These are phyloP conservation scores for Sicyos baderoa DNA, from an alignment of 306 rosid species.

Conservation along the genomic window DNA sequence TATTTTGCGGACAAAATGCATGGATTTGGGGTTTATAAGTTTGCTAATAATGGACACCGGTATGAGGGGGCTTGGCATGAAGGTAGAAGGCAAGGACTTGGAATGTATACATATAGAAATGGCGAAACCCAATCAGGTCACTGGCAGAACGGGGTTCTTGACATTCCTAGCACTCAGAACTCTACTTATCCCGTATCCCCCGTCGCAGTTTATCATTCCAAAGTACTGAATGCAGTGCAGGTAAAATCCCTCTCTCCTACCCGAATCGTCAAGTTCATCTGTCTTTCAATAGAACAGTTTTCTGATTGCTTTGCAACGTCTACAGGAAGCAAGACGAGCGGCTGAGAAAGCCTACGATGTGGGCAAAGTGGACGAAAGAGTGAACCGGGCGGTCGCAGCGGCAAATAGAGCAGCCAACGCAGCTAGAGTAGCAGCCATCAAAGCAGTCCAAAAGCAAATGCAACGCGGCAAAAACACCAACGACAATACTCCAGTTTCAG, in stretches of 20 bases:
- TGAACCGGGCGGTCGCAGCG: constrained; percentile 73
- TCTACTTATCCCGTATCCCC: constrained; percentile 65
- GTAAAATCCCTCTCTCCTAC: constrained; percentile 22
- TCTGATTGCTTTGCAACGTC: neutral
- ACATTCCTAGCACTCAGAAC: constrained; percentile 78
- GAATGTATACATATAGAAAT: constrained; percentile 93
- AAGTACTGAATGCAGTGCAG: constrained; percentile 92
- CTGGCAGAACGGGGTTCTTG: constrained; percentile 93
- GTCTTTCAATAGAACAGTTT: neutral
- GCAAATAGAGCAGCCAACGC: constrained; percentile 96
- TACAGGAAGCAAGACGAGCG: constrained; percentile 84
- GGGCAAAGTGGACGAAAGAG: constrained; percentile 89
- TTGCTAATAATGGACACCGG: constrained; percentile 81
- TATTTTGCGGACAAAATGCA: constrained; percentile 96
- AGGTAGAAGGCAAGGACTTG: constrained; percentile 98
- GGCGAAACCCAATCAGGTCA: constrained; percentile 96
- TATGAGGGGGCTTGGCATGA: constrained; percentile 99
- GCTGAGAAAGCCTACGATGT: constrained; percentile 80
- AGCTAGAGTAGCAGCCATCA: constrained; percentile 92
- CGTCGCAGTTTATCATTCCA: constrained; percentile 77
- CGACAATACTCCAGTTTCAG: constrained; percentile 46
- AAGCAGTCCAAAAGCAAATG: constrained; percentile 86
- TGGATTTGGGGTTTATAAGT: constrained; percentile 82
- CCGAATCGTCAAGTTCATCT: neutral
- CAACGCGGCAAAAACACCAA: constrained; percentile 44